Evolutionary conservation across 1,284 basidiomycete genomes (phyloP).

Genomic region (Ceratobasidium sp.): DNA sequence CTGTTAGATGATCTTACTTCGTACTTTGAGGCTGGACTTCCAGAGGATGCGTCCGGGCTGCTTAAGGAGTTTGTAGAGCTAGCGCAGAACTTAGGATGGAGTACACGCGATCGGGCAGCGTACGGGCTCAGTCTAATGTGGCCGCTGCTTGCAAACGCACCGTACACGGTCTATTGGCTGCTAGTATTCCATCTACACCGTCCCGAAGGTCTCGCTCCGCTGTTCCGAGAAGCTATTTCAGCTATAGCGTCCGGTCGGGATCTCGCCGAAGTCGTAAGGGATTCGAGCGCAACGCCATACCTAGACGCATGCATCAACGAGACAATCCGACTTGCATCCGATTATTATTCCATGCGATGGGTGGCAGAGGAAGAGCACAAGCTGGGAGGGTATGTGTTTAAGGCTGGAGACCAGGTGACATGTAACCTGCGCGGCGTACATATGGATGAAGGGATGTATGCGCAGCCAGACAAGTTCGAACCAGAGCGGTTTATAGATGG

Average conservation of each 20-base stretch:
- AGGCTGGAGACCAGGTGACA: slow-evolving; percentile 50
- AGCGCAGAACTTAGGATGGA: slow-evolving; percentile 48
- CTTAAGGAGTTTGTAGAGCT: slow-evolving; percentile 50
- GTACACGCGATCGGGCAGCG: slow-evolving; percentile 49
- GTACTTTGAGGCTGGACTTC: slow-evolving; percentile 51
- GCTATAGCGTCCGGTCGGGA: slow-evolving; percentile 39
- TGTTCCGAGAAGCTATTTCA: slow-evolving; percentile 52
- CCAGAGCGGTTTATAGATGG: slow-evolving; percentile 42
- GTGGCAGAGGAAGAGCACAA: slow-evolving; percentile 14
- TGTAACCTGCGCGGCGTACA: slow-evolving; percentile 51
- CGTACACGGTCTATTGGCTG: slow-evolving; percentile 52
- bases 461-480: slow-evolving; percentile 38
- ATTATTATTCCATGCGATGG: slow-evolving; percentile 46
- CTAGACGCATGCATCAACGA: slow-evolving; percentile 43
- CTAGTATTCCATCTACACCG: slow-evolving; percentile 52
- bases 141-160: slow-evolving; percentile 54
- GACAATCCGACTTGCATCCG: slow-evolving; percentile 42
- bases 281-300: slow-evolving; percentile 33
- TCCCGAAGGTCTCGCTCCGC: slow-evolving; percentile 49
- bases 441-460: slow-evolving; percentile 45
- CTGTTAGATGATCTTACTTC: slow-evolving; percentile 48
- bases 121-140: slow-evolving; percentile 50
- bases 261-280: slow-evolving; percentile 18
- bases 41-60: slow-evolving; percentile 39
- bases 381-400: slow-evolving; percentile 45